Evolutionary conservation across 202 grass and related monocot species (phyloP), one percentile per base, ranked within the genome.

Genomic region (Schoenoplectus triqueter): DNA sequence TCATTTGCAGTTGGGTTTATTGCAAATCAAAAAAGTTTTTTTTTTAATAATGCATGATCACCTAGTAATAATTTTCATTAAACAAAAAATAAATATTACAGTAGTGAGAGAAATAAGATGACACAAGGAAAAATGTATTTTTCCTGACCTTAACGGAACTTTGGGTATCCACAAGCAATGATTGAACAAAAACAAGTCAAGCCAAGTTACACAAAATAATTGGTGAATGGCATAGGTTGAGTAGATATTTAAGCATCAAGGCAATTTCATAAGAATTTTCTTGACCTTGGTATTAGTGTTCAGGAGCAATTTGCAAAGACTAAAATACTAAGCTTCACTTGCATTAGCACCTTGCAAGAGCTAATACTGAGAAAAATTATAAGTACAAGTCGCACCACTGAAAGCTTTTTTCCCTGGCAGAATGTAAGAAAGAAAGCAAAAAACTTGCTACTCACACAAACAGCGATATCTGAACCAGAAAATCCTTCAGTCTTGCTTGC

Each of bases 391-490:
- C 67, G 47, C 14, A 39, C 20, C 18, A 55, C 17, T 54, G 5
- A 56, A 76, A 9, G 11, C 52, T 6, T 10, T 78, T 78, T 41
- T 78, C 18, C 3, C 54, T 42, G n/a, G 1, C 31, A 44, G 5
- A 57, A 79, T 22, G 7, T 42, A 44, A 61, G 73, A 54, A 76
- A 7, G 50, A n/a, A 40, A 55, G 15, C 76, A 10, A 2, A 14
- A 44, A 59, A 19, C 7, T 61, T 79, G 39, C n/a, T 88, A 89
- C 94, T 89, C 90, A 97, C 94, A 65, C 94, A 97, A 88, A 97
- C 92, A 83, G 94, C 86, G 77, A 97, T 82, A 83, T 97, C 94
- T 19, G 94, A 97, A 90, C 94, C 94, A 55, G 94, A 97, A 89
- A 90, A 97, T 19, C 94, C 94, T 0, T 97, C 94, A 44, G 94